Percentiles rank a stretch among this genome's conserved stretches.
phyloP scores from a whole-genome alignment of 2,329 filamentous ascomycete species.

The Pseudogymnoascus sp. region DNA sequence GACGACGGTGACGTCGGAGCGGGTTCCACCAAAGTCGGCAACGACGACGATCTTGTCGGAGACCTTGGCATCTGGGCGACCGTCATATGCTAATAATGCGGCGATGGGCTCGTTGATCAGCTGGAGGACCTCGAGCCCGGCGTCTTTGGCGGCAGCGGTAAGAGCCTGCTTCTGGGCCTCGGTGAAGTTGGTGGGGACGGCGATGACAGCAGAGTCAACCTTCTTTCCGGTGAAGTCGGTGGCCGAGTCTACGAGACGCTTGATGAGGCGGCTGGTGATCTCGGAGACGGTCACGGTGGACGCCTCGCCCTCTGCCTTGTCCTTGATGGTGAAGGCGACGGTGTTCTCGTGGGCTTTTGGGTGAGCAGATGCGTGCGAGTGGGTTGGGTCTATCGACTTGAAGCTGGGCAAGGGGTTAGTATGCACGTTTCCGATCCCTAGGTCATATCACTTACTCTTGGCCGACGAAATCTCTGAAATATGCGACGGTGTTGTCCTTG shows the following conservation, averaged over 20 bases:
- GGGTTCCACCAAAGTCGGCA: slow-evolving; percentile 84
- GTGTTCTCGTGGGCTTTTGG: slow-evolving; percentile 66
- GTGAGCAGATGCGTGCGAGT: slow-evolving; percentile 89
- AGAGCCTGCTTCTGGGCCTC: slow-evolving; percentile 82
- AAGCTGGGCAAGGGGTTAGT: slow-evolving; percentile 46
- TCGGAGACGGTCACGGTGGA: slow-evolving; percentile 73
- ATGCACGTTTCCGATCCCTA: neutral
- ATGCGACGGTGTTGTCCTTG: slow-evolving; percentile 84
- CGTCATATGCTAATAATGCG: slow-evolving; percentile 84
- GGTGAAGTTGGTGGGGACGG: slow-evolving; percentile 86
- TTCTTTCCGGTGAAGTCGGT: slow-evolving; percentile 88
- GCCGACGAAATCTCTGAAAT: slow-evolving; percentile 92
- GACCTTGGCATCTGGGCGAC: slow-evolving; percentile 64
- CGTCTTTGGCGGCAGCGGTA: slow-evolving; percentile 67
- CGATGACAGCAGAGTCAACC: slow-evolving; percentile 91
- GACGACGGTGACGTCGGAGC: slow-evolving; percentile 85
- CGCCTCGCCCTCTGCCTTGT: slow-evolving; percentile 57
- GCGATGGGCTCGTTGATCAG: slow-evolving; percentile 88
- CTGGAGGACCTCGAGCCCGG: slow-evolving; percentile 83
- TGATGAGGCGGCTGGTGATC: slow-evolving; percentile 75
- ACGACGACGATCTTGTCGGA: slow-evolving; percentile 88
- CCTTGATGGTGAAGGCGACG: slow-evolving; percentile 76
- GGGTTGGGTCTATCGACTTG: slow-evolving; percentile 92
- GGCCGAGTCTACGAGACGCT: slow-evolving; percentile 72
- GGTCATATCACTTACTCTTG: slow-evolving; percentile 62